Conservation (phyloP, 768 basidiomycete species). For the Sistotremastrum suecicum region DNA sequence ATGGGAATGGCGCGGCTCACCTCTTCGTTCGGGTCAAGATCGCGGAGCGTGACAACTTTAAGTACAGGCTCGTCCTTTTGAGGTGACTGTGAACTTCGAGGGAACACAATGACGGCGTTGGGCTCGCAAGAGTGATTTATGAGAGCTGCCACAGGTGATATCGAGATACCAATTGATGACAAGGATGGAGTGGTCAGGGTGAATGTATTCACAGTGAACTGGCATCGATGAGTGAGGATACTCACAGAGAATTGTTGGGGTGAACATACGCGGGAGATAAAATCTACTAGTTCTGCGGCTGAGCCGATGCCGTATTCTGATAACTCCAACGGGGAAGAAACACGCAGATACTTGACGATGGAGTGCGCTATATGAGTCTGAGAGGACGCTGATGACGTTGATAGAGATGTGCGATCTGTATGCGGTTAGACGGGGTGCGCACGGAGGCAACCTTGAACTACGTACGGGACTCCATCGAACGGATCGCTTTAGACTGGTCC, state of each 20-base stretch:
- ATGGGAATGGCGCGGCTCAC: slow-evolving; percentile 21
- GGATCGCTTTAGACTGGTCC: slow-evolving; percentile 45
- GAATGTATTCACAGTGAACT: slow-evolving; percentile 92
- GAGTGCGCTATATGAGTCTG: slow-evolving; percentile 63
- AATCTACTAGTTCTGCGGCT: slow-evolving; percentile 48
- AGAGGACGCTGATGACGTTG: slow-evolving; percentile 33
- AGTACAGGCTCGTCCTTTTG: slow-evolving; percentile 37
- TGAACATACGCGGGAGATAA: slow-evolving; percentile 52
- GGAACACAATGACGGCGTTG: slow-evolving; percentile 88
- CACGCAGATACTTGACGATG: slow-evolving; percentile 54
- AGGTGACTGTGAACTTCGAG: slow-evolving; percentile 29
- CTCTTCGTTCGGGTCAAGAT: slow-evolving; percentile 56
- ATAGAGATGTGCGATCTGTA: slow-evolving; percentile 44
- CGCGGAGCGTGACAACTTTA: slow-evolving; percentile 58
- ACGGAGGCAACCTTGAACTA: slow-evolving; percentile 3
- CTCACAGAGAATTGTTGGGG: not conserved
- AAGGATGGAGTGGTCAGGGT: slow-evolving; percentile 69
- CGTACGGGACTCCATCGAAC: slow-evolving; percentile 66
- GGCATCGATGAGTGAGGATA: slow-evolving; percentile 4
- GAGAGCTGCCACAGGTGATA: slow-evolving; percentile 67
- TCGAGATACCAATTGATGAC: slow-evolving; percentile 69
- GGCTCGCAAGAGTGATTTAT: slow-evolving; percentile 84
- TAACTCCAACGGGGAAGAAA: slow-evolving; percentile 45
- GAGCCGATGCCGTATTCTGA: slow-evolving; percentile 40
- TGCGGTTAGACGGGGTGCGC: slow-evolving; percentile 1